These are phyloP conservation scores for Pleurotus cornucopiae DNA, from an alignment of 768 basidiomycete species.

Conservation along the genomic window DNA sequence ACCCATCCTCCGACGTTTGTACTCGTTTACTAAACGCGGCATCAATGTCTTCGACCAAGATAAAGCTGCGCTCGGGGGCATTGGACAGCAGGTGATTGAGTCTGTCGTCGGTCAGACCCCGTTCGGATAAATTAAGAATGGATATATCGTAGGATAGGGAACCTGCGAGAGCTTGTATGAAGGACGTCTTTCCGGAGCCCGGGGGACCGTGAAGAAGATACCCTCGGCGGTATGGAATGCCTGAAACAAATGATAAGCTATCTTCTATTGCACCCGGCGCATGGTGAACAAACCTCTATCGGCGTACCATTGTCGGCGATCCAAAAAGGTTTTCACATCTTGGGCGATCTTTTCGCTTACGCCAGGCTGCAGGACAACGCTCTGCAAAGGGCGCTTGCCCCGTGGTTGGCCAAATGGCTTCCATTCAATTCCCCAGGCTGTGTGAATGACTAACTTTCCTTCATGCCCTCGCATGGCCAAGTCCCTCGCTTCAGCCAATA, in stretches of 20 bases:
- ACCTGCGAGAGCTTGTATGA: slow-evolving; percentile 95
- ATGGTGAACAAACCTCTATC: slow-evolving; percentile 67
- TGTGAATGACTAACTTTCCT: slow-evolving; percentile 93
- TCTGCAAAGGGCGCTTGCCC: slow-evolving; percentile 77
- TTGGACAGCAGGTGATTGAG: slow-evolving; percentile 90
- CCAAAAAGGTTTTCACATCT: slow-evolving; percentile 81
- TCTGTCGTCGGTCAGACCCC: slow-evolving; percentile 96
- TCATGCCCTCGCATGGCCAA: slow-evolving; percentile 82
- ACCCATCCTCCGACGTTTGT: slow-evolving; percentile 92
- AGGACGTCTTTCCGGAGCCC: slow-evolving; percentile 97
- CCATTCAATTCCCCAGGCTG: slow-evolving; percentile 97
- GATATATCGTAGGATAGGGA: slow-evolving; percentile 93
- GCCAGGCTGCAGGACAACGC: slow-evolving; percentile 83
- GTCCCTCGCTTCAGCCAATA: slow-evolving; percentile 87
- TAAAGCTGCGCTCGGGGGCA: slow-evolving; percentile 86
- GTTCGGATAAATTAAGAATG: slow-evolving; percentile 90
- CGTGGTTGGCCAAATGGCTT: slow-evolving; percentile 91
- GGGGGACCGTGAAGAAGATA: slow-evolving; percentile 95
- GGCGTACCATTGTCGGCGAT: slow-evolving; percentile 89
- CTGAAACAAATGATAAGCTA: slow-evolving; percentile 35
- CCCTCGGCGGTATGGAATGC: slow-evolving; percentile 95
- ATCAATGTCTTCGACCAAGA: slow-evolving; percentile 97
- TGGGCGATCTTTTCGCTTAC: slow-evolving; percentile 79
- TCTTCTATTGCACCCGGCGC: slow-evolving; percentile 5
- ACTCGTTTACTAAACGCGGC: slow-evolving; percentile 94